Conservation (phyloP, 2,329 filamentous ascomycete species). For the Coniella vitis region DNA sequence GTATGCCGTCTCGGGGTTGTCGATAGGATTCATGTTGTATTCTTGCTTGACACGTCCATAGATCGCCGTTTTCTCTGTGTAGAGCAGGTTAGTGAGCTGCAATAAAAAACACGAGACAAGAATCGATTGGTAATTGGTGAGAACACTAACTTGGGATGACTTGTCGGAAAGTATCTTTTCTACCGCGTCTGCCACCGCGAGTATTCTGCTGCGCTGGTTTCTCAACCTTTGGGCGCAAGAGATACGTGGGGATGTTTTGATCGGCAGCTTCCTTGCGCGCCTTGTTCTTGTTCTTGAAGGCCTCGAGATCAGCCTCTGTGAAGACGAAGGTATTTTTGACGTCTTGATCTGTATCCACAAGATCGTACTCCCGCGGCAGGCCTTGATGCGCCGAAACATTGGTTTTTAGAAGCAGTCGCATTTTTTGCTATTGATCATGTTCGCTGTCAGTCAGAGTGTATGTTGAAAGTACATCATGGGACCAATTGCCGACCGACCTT, state of each 20-base stretch:
- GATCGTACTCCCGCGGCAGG: slow-evolving; percentile 82
- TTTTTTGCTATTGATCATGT: slow-evolving; percentile 31
- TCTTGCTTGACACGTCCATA: slow-evolving; percentile 30
- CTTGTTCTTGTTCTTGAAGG: slow-evolving; percentile 57
- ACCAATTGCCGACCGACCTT: background rate
- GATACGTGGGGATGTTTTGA: slow-evolving; percentile 51
- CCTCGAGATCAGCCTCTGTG: slow-evolving; percentile 85
- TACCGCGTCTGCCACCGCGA: slow-evolving; percentile 17
- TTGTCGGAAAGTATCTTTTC: slow-evolving; percentile 55
- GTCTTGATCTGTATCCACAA: slow-evolving; percentile 59
- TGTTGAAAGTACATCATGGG: background rate
- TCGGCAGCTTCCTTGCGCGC: slow-evolving; percentile 48
- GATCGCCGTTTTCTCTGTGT: slow-evolving; percentile 14
- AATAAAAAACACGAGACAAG: slow-evolving; percentile 16
- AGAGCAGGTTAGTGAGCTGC: slow-evolving; percentile 5
- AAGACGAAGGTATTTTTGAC: slow-evolving; percentile 87
- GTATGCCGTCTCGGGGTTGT: slow-evolving; percentile 33
- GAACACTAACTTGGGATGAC: slow-evolving; percentile 65
- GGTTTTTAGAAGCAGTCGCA: slow-evolving; percentile 62
- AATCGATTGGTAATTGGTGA: no score
- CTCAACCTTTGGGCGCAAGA: slow-evolving; percentile 41
- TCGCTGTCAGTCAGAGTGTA: no score
- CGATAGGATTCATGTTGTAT: slow-evolving; percentile 25
- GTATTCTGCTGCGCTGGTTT: slow-evolving; percentile 34
- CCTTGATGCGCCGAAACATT: slow-evolving; percentile 60